Base-by-base conservation (phyloP, 1,139 yeast species). In the Geotrichum histeridarum region DNA sequence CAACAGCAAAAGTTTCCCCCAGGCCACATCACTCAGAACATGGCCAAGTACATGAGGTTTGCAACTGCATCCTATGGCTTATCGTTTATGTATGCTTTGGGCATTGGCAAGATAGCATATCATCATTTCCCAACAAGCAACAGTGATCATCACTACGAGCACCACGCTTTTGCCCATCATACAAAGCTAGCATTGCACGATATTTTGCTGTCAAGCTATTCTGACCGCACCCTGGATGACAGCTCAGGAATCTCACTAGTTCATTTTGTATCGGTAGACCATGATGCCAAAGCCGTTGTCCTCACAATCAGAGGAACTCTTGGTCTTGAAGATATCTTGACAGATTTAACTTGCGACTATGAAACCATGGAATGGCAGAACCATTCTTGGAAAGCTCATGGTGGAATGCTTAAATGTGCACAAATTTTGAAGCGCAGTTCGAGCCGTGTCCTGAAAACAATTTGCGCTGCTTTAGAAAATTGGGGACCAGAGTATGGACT, bases 41-140 rank as follows among this genome's bases (percentile, higher is more conserved):
- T 68, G 63, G 68, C 70, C 8, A 64, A 65, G 48, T 69, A 65
- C 53, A 66, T 65, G 60, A 57, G 70, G 18, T 68, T 61, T 54
- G 68, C 72, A 3, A 61, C 71, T 6, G 72, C 72, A 2, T 66
- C 71, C 1, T 70, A 70, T 51, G 73, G 73, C 9, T 67, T 66
- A 49, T 63, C 71, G 5, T 69, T 70, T 50, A 63, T 70, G 67
- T 60, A 68, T n/a, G 57, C 68, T 15, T 54, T 70, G 8, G 72
- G 71, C 2, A 61, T 68, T 33, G 67, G 67, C 11, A 54, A 62
- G 45, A 59, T 56, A 27, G 62, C 63, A n/a, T 18, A 32, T 44
- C 46, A 58, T 39, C 52, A 58, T 22, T 60, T 59, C 50, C 61
- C 64, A 31, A 56, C 62, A 8, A 60, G 61, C 42, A 60, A 59